Evolutionary conservation across 2,329 filamentous ascomycete species (phyloP).

Genomic region (Talaromyces sp.): DNA sequence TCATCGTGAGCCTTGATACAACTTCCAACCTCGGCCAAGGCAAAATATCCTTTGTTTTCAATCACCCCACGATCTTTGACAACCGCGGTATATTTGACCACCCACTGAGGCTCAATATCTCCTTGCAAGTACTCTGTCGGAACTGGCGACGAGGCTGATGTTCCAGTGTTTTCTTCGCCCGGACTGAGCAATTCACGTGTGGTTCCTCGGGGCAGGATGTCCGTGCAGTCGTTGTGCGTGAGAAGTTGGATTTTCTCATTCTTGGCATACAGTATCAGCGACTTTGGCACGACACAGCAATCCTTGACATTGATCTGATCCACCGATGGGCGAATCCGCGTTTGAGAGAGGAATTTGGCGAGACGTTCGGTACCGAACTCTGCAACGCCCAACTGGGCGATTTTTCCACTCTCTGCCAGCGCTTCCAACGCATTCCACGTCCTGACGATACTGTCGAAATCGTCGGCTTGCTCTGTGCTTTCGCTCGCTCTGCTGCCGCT

Average conservation of each 20-base stretch:
- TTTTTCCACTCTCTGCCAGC: conserved; percentile 65
- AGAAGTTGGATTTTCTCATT: conserved; percentile 77
- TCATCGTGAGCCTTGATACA: conserved; percentile 24
- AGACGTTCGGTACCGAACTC: conserved; percentile 88
- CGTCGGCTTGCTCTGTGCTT: conserved; percentile 39
- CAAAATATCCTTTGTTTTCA: conserved; percentile 98
- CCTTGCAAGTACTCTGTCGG: conserved; percentile 59
- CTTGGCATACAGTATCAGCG: conserved; percentile 79
- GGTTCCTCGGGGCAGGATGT: conserved; percentile 82
- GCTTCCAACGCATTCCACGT: conserved; percentile 64
- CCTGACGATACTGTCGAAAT: conserved; percentile 61
- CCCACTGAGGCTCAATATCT: conserved; percentile 84
- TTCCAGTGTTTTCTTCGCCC: conserved; percentile 59
- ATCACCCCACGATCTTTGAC: conserved; percentile 91
- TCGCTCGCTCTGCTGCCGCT: conserved; percentile 53
- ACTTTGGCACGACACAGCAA: conserved; percentile 91
- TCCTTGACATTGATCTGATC: conserved; percentile 96
- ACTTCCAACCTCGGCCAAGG: conserved; percentile 65
- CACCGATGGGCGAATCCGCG: conserved; percentile 69
- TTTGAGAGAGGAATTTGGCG: conserved; percentile 66
- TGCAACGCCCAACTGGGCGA: conserved; percentile 73
- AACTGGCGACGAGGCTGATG: conserved; percentile 60
- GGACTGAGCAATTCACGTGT: conserved; percentile 76
- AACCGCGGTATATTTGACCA: conserved; percentile 94
- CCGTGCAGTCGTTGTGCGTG: conserved; percentile 89